Conservation (phyloP, 306 rosid genomes). For the Vachellia pachyceras region DNA sequence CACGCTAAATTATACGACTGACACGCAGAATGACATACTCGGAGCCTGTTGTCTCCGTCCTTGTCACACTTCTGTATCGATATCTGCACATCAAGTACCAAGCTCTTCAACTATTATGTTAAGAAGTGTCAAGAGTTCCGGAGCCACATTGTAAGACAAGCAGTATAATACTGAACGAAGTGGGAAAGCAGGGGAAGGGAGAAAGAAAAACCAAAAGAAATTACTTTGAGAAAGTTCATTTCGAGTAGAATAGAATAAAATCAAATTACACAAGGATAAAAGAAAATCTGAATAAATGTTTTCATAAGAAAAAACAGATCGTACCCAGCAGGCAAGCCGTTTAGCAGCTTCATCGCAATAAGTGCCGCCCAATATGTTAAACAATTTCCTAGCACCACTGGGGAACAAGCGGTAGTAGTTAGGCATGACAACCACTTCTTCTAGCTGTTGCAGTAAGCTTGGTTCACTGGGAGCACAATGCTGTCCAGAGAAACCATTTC, state of each 20-base stretch:
- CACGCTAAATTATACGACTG: constrained; percentile 86
- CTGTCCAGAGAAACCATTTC: constrained; percentile 74
- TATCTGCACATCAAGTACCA: constrained; percentile 56
- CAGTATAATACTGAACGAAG: neutral
- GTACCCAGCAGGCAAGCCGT: constrained; percentile 94
- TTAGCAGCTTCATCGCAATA: constrained; percentile 85
- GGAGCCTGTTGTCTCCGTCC: constrained; percentile 90
- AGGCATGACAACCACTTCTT: constrained; percentile 96
- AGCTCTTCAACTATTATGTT: constrained; percentile 25
- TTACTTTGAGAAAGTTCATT: constrained; percentile 10
- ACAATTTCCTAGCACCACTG: constrained; percentile 86
- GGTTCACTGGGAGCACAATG: constrained; percentile 95
- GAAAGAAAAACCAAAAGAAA: neutral
- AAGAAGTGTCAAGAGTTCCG: neutral
- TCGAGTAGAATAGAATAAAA: neutral
- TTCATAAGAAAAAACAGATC: constrained; percentile 17
- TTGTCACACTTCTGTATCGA: constrained; percentile 92
- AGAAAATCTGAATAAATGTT: constrained; percentile 12
- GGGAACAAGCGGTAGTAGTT: constrained; percentile 93
- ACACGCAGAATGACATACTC: constrained; percentile 90
- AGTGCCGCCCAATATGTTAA: constrained; percentile 78
- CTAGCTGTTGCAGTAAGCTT: constrained; percentile 85
- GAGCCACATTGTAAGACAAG: too few relatives aligned
- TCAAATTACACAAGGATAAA: neutral
- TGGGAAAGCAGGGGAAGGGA: neutral